Evolutionary conservation across 306 rosid genomes (phyloP).

Genomic region (Mimosa bimucronata): DNA sequence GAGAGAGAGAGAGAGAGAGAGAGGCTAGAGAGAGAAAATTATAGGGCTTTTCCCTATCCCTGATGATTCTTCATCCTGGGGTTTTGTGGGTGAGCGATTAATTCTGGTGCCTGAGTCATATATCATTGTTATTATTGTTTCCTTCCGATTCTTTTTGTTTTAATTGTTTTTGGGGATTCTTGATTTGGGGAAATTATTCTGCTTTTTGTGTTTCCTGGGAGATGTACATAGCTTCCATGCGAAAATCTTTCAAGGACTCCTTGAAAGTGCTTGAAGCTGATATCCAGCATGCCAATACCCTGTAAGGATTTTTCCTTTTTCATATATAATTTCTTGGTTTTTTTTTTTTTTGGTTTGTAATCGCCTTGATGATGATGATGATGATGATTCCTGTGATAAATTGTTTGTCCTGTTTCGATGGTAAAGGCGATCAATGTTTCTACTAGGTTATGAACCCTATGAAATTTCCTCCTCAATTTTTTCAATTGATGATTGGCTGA

Average conservation of each 20-base stretch:
- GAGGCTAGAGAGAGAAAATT: constrained; percentile 18
- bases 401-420: neutral
- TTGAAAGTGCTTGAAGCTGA: constrained; percentile 96
- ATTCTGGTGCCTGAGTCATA: constrained; percentile 15
- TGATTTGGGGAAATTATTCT: neutral
- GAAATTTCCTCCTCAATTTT: neutral
- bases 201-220: constrained; percentile 28
- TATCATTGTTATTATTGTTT: no score
- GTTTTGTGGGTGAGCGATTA: neutral
- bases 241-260: constrained; percentile 98
- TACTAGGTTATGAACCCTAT: constrained; percentile 10
- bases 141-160: neutral
- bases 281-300: constrained; percentile 95
- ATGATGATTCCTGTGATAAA: constrained; percentile 10
- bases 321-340: neutral
- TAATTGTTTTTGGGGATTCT: neutral
- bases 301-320: constrained; percentile 53
- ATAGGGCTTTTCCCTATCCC: constrained; percentile 40
- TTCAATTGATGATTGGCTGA: neutral
- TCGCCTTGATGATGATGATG: neutral
- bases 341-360: neutral
- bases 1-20: constrained; percentile 17
- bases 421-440: constrained; percentile 12
- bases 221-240: constrained; percentile 89
- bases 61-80: constrained; percentile 4